Percentiles rank a stretch among this genome's conserved stretches.
phyloP scores from a whole-genome alignment of 75 land plant genomes.

The Cunninghamia lanceolata region DNA sequence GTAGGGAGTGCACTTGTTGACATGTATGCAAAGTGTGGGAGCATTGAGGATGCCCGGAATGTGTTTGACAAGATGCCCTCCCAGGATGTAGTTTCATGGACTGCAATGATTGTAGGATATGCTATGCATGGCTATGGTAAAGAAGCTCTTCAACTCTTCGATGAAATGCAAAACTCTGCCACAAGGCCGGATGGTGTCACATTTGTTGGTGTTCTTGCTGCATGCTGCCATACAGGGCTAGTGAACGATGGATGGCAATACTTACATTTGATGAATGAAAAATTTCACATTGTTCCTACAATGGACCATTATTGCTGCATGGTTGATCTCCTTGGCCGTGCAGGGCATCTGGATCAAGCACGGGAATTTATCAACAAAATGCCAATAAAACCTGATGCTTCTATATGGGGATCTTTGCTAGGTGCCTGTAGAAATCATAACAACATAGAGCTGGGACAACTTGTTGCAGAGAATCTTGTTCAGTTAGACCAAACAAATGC shows the following conservation, averaged over 20 bases:
- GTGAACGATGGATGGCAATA: constrained; percentile 9
- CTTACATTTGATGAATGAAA: background rate
- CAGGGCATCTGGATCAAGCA: constrained; percentile 5
- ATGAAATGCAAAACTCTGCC: constrained; percentile 5
- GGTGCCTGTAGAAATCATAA: constrained; percentile 3
- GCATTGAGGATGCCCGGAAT: constrained; percentile 1
- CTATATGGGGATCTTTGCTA: constrained; percentile 8
- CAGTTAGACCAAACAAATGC: constrained; percentile 8
- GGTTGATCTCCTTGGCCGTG: constrained; percentile 12
- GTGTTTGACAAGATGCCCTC: constrained; percentile 12
- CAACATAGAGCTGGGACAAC: background rate
- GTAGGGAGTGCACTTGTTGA: constrained; percentile 18
- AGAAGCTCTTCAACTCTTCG: constrained; percentile 13
- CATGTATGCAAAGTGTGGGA: constrained; percentile 20
- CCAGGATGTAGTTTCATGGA: constrained; percentile 14
- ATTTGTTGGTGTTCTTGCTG: constrained; percentile 14
- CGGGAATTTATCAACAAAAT: background rate
- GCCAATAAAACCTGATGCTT: constrained; percentile 10
- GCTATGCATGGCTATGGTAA: constrained; percentile 1
- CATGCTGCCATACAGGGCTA: background rate
- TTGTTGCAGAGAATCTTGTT: constrained; percentile 9
- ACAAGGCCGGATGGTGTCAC: constrained; percentile 16
- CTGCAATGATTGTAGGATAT: constrained; percentile 11
- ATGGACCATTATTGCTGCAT: constrained; percentile 3
- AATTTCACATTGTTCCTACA: background rate